Evolutionary conservation across 176 grass and related monocot species (phyloP).

Genomic region (Oryza punctata): DNA sequence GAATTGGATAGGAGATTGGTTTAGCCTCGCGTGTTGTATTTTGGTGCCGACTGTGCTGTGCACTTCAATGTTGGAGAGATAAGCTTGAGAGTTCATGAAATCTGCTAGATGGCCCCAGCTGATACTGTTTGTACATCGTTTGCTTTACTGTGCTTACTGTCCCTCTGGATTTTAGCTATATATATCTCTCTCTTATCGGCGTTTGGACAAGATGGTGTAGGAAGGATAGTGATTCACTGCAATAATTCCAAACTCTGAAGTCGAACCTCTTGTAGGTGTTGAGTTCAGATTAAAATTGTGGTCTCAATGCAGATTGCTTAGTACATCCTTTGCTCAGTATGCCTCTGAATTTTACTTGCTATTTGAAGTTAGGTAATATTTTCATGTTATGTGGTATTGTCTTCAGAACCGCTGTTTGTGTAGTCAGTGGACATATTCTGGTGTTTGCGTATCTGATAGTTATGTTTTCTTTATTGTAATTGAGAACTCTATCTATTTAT

Average conservation of each 20-base stretch:
- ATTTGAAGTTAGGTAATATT: conserved; percentile 4
- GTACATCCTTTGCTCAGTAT: not conserved
- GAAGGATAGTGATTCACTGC: not conserved
- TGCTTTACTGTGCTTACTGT: not conserved
- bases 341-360: not conserved
- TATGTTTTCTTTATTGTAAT: conserved; percentile 3
- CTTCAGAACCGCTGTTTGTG: conserved; percentile 11
- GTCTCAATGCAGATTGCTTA: not conserved
- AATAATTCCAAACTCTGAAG: not conserved
- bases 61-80: not conserved
- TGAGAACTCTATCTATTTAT: not conserved
- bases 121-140: not conserved
- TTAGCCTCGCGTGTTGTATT: conserved; percentile 11
- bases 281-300: conserved; percentile 9
- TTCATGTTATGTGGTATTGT: not conserved
- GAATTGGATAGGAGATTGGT: not conserved
- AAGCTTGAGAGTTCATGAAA: not conserved
- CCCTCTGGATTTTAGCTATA: not conserved
- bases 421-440: not conserved
- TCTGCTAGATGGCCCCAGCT: not conserved
- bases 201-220: not conserved
- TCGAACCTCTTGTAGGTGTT: not conserved
- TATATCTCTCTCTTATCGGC: not conserved
- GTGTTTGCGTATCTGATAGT: not conserved
- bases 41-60: not conserved